Conservation (phyloP, 2,329 filamentous ascomycete genomes). For the Penicillium expansum region DNA sequence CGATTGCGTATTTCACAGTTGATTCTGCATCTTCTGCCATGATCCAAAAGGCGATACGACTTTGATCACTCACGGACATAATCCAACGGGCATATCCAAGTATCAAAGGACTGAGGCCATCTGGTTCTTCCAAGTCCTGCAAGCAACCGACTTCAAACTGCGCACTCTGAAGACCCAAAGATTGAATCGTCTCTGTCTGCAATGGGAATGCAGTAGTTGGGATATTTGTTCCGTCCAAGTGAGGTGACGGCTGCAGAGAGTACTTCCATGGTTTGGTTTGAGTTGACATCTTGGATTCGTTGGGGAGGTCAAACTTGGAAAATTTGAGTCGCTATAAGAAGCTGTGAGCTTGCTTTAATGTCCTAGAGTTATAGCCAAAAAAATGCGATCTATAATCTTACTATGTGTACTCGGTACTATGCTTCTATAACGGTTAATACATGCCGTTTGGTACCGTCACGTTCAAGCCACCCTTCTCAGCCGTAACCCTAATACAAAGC, state of each 20-base stretch:
- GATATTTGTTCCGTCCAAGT: neutral
- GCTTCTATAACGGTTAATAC: neutral
- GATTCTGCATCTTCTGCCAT: neutral
- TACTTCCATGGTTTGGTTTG: neutral
- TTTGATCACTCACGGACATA: neutral
- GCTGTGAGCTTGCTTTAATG: neutral
- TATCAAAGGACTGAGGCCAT: neutral
- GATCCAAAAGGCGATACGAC: neutral
- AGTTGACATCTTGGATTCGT: neutral
- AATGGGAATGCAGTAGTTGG: neutral
- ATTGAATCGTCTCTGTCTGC: neutral
- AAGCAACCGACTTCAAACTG: neutral
- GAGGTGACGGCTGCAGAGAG: neutral
- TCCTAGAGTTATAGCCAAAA: neutral
- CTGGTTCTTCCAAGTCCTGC: neutral
- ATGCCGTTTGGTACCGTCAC: neutral
- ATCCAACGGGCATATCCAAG: conserved; percentile 1
- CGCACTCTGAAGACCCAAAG: neutral
- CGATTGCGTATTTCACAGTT: neutral
- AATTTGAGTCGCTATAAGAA: neutral
- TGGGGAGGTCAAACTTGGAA: neutral
- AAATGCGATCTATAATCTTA: neutral
- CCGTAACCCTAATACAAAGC: neutral
- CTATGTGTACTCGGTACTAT: neutral
- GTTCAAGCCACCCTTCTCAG: neutral